Percentiles rank a stretch among this genome's conserved stretches.
Evolutionary conservation across 2,329 filamentous ascomycete genomes (phyloP).

Genomic region (Neophaeococcomyces aloes): DNA sequence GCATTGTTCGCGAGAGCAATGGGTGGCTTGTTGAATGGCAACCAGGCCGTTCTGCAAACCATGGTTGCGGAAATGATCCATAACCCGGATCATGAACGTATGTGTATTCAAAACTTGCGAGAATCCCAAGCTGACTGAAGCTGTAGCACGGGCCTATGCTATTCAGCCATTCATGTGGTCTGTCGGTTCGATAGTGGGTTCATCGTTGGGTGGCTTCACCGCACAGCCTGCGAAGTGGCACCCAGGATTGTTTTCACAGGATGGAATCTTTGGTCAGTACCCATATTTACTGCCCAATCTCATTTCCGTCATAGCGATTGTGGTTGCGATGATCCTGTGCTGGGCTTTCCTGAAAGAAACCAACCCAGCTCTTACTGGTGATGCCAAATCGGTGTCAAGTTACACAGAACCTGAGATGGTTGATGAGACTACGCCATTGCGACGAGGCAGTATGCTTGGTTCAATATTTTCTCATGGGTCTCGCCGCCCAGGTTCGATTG

Average conservation of each 20-base stretch:
- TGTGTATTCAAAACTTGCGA: slow-evolving; percentile 7
- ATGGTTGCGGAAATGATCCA: slow-evolving; percentile 62
- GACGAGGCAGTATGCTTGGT: neutral
- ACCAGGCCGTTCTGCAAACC: slow-evolving; percentile 62
- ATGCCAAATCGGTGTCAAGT: neutral
- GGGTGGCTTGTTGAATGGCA: slow-evolving; percentile 60
- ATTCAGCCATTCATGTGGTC: slow-evolving; percentile 19
- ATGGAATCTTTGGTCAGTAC: slow-evolving; percentile 18
- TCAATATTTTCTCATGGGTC: neutral
- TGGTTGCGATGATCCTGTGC: slow-evolving; percentile 16
- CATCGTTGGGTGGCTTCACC: slow-evolving; percentile 15
- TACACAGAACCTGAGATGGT: neutral
- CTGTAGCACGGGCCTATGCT: slow-evolving; percentile 14
- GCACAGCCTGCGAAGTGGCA: slow-evolving; percentile 17
- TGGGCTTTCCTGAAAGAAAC: slow-evolving; percentile 18
- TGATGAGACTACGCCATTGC: slow-evolving; percentile 14
- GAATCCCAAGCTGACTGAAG: neutral
- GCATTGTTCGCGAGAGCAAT: slow-evolving; percentile 34
- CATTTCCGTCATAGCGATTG: slow-evolving; percentile 12
- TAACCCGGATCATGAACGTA: slow-evolving; percentile 42
- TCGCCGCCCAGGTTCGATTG: neutral
- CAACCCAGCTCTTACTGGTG: slow-evolving; percentile 9
- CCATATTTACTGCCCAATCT: slow-evolving; percentile 20
- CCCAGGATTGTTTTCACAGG: slow-evolving; percentile 12
- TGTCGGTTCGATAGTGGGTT: slow-evolving; percentile 16